Evolutionary conservation across 441 rosid species (phyloP), one percentile per base, ranked within the genome.

Genomic region (Populus tomentosa): DNA sequence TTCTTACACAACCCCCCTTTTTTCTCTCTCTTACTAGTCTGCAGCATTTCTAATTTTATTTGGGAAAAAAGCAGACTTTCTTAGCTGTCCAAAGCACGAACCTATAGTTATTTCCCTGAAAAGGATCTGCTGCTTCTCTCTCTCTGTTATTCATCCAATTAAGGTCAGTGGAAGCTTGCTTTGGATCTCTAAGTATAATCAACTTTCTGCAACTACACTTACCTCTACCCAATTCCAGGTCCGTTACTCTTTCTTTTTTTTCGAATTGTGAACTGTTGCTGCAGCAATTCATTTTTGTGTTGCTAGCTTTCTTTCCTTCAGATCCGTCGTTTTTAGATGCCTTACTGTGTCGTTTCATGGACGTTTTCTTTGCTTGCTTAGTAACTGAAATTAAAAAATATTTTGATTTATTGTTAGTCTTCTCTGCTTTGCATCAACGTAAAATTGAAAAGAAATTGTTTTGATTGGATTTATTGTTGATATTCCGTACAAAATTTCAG

Each of bases 321-420:
- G 90, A 90, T 87, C 90, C 82, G 86, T 75, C 75, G 80, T 24
- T 79, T 68, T 36, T 59, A 28, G 70, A 23, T 42, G 56, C 73
- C 79, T 72, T 4, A 11, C 35, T 20, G 10, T 38, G 53, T 59
- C 42, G 53, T 79, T 64, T 69, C 24, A 65, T 63, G 66, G 61
- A 10, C 71, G 21, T 53, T 53, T 53, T 16, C n/a, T 6, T 53
- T 53, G 61, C 61, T 53, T 18, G 8, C 21, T 53, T 53, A 6
- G 61, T 18, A 18, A 53, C 61, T 18, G 61, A 50, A 16, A 50
- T 16, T 14, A 50, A 14, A 50, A 50, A 50, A 50, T 46, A 53
- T 53, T 46, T 53, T 53, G 61, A 53, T 53, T 53, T 53, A 53
- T 53, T 53, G 1, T 53, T 53, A 18, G 61, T 53, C 61, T 53